Evolutionary conservation across 805 yeast genomes (phyloP), one percentile per base, ranked within the genome.

Genomic region (Zygotorulaspora danielsina): DNA sequence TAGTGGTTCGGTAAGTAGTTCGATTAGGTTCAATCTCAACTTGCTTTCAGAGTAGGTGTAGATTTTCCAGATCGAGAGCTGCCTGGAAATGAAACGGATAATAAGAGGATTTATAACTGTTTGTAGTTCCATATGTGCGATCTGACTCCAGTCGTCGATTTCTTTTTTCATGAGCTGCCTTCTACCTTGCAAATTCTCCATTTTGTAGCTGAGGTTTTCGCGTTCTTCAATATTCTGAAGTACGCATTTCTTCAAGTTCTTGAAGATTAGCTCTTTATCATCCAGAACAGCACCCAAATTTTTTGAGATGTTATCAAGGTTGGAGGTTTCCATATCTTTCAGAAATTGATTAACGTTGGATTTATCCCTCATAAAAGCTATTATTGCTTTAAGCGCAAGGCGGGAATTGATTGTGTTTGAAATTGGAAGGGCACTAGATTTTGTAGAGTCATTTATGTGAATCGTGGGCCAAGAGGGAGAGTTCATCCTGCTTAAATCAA

Each of bases 11-110:
- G 54, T 46, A 9, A 62, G 42, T 57, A 61, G 49, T 24, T 53
- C 50, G 12, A 54, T 48, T 2, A 64, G 31, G 13, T 53, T 48
- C 31, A 47, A 46, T 30, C 55, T 55, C 13, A 62, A 43, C 30
- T 54, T 59, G 41, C 48, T 41, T 28, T 63, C 66, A 16, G 57
- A 57, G 28, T 56, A 52, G 8, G 54, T 45, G 46, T 63, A 63
- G 11, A 64, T 36, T 46, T 52, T 61, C 61, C 60, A 56, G 50
- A 65, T 49, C 3, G 63, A 48, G 7, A 63, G 42, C 13, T 62
- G 57, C 6, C 43, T 48, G 11, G 42, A 43, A 13, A 55, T 59
- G 31, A 46, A 63, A 2, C 45, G 25, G 4, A 48, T 39, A 11
- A 63, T 48, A 19, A 46, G 48, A 6, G 64, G 63, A 35, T 54